Base-by-base conservation (phyloP, 805 yeast species). In the Saturnispora besseyi region DNA sequence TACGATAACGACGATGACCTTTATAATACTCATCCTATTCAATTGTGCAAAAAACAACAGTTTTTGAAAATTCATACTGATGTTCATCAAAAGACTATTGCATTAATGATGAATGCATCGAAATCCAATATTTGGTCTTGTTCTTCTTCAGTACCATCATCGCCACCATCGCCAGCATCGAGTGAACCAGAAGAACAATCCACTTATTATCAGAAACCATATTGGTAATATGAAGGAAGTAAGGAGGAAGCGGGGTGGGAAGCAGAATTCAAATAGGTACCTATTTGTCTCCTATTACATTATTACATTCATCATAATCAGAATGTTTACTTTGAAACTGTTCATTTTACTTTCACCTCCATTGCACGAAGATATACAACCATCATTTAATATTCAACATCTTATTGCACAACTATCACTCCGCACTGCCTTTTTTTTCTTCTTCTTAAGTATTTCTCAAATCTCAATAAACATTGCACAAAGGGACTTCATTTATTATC, bases 91-190 rank as follows among this genome's bases (percentile, higher is more conserved):
- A 32, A 28, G 29, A 64, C 68, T 1, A 52, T 64, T 2, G 37
- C 49, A 2, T 18, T 64, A 45, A 59, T 64, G 66, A 63, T 64
- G 67, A 44, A 51, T 24, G 65, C 68, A 3, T 52, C 64, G 2
- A 51, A 51, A 29, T 22, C 30, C 10, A 42, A 28, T 4, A 18
- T 28, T 8, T 29, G 24, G 45, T 31, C n/a, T 26, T 26, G 18
- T 18, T 18, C 18, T 18, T 18, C 18, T 28, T 13, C 44, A n/a
- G 21, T 15, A 28, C 5, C 45, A 5, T 7, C 26, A 21, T 18
- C 32, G 6, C 28, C 8, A 34, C 26, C 11, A 43, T 9, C 18
- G 5, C 2, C 8, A 12, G 7, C 26, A 31, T 12, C 24, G 28
- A 21, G 22, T 2, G 24, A 7, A 11, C 48, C 21, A 5, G 13